phyloP scores from a whole-genome alignment of 2,329 filamentous ascomycete species.

The Cryphonectria japonica region DNA sequence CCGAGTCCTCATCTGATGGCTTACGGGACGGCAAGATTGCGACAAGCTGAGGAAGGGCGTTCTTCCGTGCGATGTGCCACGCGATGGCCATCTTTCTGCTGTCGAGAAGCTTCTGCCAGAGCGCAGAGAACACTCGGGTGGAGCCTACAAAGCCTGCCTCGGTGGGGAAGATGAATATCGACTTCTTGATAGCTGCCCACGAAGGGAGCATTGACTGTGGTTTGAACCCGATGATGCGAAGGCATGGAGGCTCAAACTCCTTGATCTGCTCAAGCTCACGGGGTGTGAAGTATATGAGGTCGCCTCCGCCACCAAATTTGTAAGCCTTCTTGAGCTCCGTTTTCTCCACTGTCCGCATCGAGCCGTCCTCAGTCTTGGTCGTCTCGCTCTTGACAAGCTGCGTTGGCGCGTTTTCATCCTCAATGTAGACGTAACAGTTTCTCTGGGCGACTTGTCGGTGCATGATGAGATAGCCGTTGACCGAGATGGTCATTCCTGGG shows the following conservation, averaged over 20 bases:
- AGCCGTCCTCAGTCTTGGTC: conserved; percentile 76
- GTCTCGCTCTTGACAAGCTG: conserved; percentile 79
- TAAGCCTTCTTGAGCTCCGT: conserved; percentile 87
- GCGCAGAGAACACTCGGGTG: conserved; percentile 86
- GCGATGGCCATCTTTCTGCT: conserved; percentile 82
- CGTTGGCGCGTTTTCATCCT: conserved; percentile 72
- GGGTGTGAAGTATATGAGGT: conserved; percentile 81
- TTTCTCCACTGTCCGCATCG: conserved; percentile 75
- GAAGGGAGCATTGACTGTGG: conserved; percentile 71
- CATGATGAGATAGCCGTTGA: conserved; percentile 90
- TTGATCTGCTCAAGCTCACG: conserved; percentile 81
- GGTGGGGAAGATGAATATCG: conserved; percentile 91
- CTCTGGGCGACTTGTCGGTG: conserved; percentile 81
- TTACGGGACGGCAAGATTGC: conserved; percentile 79
- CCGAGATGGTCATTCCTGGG: conserved; percentile 80
- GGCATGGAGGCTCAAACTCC: conserved; percentile 78
- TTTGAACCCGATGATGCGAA: conserved; percentile 95
- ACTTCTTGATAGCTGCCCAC: conserved; percentile 86
- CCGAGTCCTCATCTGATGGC: conserved; percentile 64
- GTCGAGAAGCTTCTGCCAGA: conserved; percentile 84
- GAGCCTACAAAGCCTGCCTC: conserved; percentile 90
- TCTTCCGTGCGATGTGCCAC: conserved; percentile 85
- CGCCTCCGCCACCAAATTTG: conserved; percentile 92
- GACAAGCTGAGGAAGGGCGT: conserved; percentile 77
- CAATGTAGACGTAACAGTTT: conserved; percentile 83